A percentile compares a stretch with the other conserved stretches of the same genome.
Evolutionary conservation across 2,329 filamentous ascomycete species (phyloP).

Genomic region (Sodiomyces alkalinus): DNA sequence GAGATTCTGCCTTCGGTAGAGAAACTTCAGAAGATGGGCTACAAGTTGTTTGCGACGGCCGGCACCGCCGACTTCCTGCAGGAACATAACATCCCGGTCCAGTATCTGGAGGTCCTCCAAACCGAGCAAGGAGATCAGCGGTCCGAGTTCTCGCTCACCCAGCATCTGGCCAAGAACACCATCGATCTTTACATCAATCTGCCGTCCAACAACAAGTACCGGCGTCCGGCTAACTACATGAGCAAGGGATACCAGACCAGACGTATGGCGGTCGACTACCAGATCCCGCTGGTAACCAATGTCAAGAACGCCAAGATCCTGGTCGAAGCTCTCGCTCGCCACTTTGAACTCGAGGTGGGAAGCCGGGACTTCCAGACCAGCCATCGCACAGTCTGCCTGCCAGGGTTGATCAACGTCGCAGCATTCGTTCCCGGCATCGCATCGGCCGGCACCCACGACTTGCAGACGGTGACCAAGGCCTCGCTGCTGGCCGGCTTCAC

Average conservation of each 20-base stretch:
- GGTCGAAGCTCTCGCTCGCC: slow-evolving; percentile 81
- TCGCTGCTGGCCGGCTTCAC: slow-evolving; percentile 63
- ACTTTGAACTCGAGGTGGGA: slow-evolving; percentile 72
- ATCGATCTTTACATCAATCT: slow-evolving; percentile 99
- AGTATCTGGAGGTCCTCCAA: slow-evolving; percentile 80
- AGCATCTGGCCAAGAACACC: slow-evolving; percentile 93
- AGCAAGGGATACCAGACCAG: slow-evolving; percentile 93
- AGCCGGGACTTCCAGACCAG: slow-evolving; percentile 87
- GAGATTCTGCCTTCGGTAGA: slow-evolving; percentile 90
- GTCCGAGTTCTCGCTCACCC: slow-evolving; percentile 90
- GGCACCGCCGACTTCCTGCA: slow-evolving; percentile 94
- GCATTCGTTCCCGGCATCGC: slow-evolving; percentile 65
- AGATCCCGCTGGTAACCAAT: slow-evolving; percentile 93
- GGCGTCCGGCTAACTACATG: slow-evolving; percentile 95
- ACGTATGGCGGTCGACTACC: slow-evolving; percentile 94
- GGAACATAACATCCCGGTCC: slow-evolving; percentile 80
- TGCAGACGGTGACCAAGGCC: slow-evolving; percentile 55
- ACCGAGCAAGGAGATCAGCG: slow-evolving; percentile 71
- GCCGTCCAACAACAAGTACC: slow-evolving; percentile 96
- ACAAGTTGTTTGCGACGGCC: slow-evolving; percentile 89
- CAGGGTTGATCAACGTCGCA: slow-evolving; percentile 65
- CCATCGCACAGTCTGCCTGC: slow-evolving; percentile 57
- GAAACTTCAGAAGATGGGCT: slow-evolving; percentile 81
- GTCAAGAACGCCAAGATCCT: slow-evolving; percentile 98
- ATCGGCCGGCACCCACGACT: slow-evolving; percentile 47